phyloP scores from a whole-genome alignment of 345 rosid species.

The Citrus medica region DNA sequence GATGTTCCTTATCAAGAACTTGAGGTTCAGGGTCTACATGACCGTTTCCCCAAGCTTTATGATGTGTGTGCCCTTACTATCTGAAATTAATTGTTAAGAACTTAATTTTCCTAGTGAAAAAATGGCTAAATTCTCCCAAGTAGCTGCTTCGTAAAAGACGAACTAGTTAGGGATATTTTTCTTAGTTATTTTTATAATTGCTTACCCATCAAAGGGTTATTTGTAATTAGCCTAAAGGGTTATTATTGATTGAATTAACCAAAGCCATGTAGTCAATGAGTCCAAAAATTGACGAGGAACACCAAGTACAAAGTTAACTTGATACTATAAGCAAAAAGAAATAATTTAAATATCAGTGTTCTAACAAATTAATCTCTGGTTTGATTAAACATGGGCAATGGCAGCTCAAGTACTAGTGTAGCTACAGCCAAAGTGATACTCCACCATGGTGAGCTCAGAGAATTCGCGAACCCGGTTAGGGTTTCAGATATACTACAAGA shows the following conservation, averaged over 20 bases:
- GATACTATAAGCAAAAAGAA: not conserved
- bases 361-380: not conserved
- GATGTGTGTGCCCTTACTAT: not conserved
- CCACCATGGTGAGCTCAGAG: constrained; percentile 45
- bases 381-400: not conserved
- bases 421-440: constrained; percentile 52
- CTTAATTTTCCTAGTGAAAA: not conserved
- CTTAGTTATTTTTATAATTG: no score
- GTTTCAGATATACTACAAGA: constrained; percentile 35
- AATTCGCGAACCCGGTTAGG: constrained; percentile 43
- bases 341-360: not conserved
- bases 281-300: not conserved
- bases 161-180: not conserved
- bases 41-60: no score
- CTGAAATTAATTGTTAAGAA: not conserved
- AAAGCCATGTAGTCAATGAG: not conserved
- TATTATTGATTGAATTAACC: not conserved
- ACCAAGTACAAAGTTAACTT: not conserved
- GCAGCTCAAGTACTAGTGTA: constrained; percentile 11
- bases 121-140: not conserved
- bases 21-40: no score
- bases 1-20: no score
- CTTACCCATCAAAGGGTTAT: no score
- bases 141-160: not conserved
- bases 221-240: no score